A percentile compares a stretch with the other conserved stretches of the same genome.
These are phyloP conservation scores for Imleria badia DNA, from an alignment of 768 basidiomycete species.

Conservation along the genomic window DNA sequence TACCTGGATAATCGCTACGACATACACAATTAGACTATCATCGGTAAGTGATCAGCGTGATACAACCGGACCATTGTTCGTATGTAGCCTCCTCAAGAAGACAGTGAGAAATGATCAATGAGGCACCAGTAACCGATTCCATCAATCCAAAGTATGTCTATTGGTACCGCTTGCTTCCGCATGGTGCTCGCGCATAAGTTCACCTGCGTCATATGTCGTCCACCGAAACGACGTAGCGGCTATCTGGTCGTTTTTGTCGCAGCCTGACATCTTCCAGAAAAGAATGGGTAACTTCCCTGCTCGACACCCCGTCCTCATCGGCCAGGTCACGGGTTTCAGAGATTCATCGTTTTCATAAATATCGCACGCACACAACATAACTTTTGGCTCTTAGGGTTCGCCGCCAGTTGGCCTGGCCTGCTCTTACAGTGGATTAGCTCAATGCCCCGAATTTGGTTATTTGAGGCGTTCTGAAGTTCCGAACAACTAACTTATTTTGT, in stretches of 20 bases:
- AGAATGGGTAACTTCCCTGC: too few species aligned
- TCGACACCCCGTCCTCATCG: not conserved
- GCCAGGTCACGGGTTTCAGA: not conserved
- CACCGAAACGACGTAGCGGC: not conserved
- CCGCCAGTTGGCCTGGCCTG: not conserved
- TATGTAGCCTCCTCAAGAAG: too few species aligned
- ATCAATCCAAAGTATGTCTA: not conserved
- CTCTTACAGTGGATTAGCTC: not conserved
- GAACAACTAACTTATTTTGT: not conserved
- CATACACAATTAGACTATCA: too few species aligned
- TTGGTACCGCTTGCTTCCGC: not conserved
- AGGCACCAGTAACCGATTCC: not conserved
- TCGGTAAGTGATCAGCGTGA: not conserved
- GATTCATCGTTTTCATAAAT: not conserved
- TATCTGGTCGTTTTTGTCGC: not conserved
- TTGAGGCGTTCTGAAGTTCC: not conserved
- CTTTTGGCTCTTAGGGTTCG: too few species aligned
- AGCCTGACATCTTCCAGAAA: not conserved
- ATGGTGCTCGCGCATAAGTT: not conserved
- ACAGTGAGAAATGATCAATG: not conserved
- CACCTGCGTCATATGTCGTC: not conserved
- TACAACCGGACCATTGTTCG: not conserved
- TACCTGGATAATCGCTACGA: too few species aligned
- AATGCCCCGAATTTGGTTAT: not conserved
- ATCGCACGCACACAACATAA: not conserved